These are phyloP conservation scores for Fraxinus quadrangulata DNA, from an alignment of 257 asterid genomes.

Conservation along the genomic window DNA sequence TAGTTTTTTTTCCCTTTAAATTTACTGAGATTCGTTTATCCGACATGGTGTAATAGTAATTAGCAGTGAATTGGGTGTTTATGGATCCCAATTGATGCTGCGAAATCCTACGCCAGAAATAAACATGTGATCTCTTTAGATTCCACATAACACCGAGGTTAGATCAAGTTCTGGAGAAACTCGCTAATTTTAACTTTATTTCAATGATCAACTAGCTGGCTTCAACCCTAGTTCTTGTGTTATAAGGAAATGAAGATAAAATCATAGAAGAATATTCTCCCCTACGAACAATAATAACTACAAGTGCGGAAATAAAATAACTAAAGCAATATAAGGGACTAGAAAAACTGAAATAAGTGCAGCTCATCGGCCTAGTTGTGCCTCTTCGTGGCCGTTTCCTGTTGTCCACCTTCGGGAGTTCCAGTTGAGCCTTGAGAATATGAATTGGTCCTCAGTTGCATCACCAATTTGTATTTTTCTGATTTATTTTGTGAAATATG, in stretches of 20 bases:
- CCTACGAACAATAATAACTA: neutral
- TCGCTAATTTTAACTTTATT: neutral
- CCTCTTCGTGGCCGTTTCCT: neutral
- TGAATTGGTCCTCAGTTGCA: neutral
- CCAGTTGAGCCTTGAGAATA: neutral
- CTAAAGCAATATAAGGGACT: neutral
- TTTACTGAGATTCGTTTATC: conserved; percentile 4
- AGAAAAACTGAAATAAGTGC: neutral
- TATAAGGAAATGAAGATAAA: neutral
- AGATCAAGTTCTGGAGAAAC: neutral
- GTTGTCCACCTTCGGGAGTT: neutral
- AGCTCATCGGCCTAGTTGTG: neutral
- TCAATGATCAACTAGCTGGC: neutral
- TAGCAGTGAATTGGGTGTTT: neutral
- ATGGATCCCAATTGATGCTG: neutral
- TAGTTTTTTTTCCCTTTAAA: neutral
- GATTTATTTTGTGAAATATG: neutral
- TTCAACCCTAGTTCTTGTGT: neutral
- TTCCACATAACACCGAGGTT: neutral
- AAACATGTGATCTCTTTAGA: neutral
- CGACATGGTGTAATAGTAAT: neutral
- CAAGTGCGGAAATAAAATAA: neutral
- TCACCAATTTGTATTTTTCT: neutral
- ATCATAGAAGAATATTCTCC: neutral
- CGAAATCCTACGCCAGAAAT: neutral